Base-by-base conservation (phyloP, 768 basidiomycete genomes). In the Lactarius hengduanensis region DNA sequence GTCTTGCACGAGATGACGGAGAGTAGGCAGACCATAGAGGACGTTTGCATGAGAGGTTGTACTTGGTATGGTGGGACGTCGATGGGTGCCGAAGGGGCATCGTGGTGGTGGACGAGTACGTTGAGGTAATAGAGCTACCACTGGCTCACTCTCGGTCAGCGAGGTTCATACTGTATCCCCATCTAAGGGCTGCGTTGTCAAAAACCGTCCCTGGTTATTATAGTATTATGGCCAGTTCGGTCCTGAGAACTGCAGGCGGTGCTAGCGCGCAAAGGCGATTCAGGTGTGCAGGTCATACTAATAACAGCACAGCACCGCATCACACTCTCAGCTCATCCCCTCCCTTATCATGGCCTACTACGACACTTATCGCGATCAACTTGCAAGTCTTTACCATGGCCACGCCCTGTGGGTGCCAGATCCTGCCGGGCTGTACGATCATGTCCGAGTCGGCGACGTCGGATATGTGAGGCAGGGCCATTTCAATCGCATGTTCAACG, bases 81-180 rank as follows among this genome's bases (percentile, higher is more conserved):
- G 34, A 34, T 6, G 34, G 9, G 81, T 47, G 74, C 76, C 13
- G 74, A 76, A 7, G 78, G 77, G 32, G 22, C 26, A 26, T 53
- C 50, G 13, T 11, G 45, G 45, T 26, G 45, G 45, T 45, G 45
- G 45, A 22, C 2, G 47, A 22, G 22, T 13, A 26, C 26, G 50
- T 53, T 28, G 13, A 26, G 22, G 26, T 53, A 15, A 22, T 26
- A 53, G 22, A 13, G 50, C 16, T 18, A 13, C 15, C 40, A 40
- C 13, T 5, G 22, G 22, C 50, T 53, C 13, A 26, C 13, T 53
- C 22, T 22, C 22, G 13, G 50, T 26, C 13, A 53, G 50, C 22
- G 13, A 53, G 50, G 22, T 15, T 53, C 50, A 53, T 40, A 40
- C 1, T 38, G 36, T 2, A 22, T 47, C 11, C 22, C 22, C 22